Percentiles rank a stretch among this genome's conserved stretches.
These are phyloP conservation scores for Linderniella brevidens DNA, from an alignment of 257 asterid genomes.

Conservation along the genomic window DNA sequence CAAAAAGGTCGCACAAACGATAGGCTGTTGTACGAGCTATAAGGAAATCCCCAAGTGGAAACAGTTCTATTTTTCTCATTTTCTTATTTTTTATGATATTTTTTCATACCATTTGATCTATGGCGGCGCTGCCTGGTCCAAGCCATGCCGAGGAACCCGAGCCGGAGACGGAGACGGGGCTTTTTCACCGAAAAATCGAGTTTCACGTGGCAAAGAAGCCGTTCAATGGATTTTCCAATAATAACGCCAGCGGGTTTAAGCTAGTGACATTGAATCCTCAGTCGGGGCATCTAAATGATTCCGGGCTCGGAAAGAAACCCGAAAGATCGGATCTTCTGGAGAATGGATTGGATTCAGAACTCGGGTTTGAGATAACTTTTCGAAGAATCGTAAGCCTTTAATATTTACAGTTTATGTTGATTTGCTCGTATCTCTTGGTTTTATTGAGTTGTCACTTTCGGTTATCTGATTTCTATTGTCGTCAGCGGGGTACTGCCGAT, in stretches of 20 bases:
- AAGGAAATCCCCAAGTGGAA: too few species aligned
- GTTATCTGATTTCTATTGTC: too few species aligned
- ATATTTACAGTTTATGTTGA: neutral
- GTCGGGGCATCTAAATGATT: slow-evolving; percentile 13
- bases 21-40: too few species aligned
- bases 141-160: slow-evolving; percentile 12
- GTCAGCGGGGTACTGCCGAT: too few species aligned
- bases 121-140: slow-evolving; percentile 16
- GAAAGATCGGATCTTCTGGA: slow-evolving; percentile 24
- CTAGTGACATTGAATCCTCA: slow-evolving; percentile 66
- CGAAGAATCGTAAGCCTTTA: slow-evolving; percentile 69
- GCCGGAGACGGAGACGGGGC: slow-evolving; percentile 15
- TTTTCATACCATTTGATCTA: neutral
- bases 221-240: slow-evolving; percentile 43
- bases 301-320: slow-evolving; percentile 13
- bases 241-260: slow-evolving; percentile 49
- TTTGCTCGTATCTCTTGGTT: neutral
- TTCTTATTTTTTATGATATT: too few species aligned
- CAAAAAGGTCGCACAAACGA: too few species aligned
- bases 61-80: too few species aligned
- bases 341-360: slow-evolving; percentile 62
- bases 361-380: slow-evolving; percentile 48
- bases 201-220: slow-evolving; percentile 50
- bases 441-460: neutral
- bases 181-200: slow-evolving; percentile 55